Evolutionary conservation across 1,284 basidiomycete genomes (phyloP).

Genomic region (Cronartium quercuum): DNA sequence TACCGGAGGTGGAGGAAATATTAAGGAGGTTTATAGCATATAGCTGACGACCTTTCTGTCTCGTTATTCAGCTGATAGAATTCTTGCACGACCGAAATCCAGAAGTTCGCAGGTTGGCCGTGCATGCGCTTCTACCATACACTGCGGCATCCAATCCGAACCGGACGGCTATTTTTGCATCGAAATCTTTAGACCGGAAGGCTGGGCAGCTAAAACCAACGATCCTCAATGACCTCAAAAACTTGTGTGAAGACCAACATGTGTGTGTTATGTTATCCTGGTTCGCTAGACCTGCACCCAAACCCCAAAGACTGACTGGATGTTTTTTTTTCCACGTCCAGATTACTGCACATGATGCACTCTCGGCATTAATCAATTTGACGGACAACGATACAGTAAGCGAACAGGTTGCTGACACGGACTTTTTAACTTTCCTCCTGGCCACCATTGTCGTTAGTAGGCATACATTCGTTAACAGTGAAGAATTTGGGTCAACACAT

Average conservation of each 20-base stretch:
- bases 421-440: constrained; percentile 75
- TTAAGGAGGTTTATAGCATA: too few relatives aligned
- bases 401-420: constrained; percentile 63
- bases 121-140: constrained; percentile 73
- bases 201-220: constrained; percentile 38
- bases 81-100: constrained; percentile 83
- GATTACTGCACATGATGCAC: constrained; percentile 89
- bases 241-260: constrained; percentile 62
- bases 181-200: constrained; percentile 52
- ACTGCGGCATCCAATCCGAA: constrained; percentile 66
- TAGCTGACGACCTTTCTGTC: background rate
- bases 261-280: constrained; percentile 58
- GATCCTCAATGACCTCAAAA: constrained; percentile 50
- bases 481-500: background rate
- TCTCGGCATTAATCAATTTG: constrained; percentile 87
- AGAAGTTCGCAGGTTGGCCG: constrained; percentile 75
- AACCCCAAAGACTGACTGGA: constrained; percentile 42
- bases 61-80: constrained; percentile 62
- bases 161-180: constrained; percentile 63
- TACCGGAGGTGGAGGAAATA: too few relatives aligned
- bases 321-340: constrained; percentile 48
- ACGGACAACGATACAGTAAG: constrained; percentile 73
- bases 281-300: constrained; percentile 56
- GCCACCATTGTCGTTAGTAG: constrained; percentile 78
- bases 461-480: background rate